A percentile compares a stretch with the other conserved stretches of the same genome.
phyloP scores from a whole-genome alignment of 2,329 filamentous ascomycete species.

The Neofusicoccum parvum region DNA sequence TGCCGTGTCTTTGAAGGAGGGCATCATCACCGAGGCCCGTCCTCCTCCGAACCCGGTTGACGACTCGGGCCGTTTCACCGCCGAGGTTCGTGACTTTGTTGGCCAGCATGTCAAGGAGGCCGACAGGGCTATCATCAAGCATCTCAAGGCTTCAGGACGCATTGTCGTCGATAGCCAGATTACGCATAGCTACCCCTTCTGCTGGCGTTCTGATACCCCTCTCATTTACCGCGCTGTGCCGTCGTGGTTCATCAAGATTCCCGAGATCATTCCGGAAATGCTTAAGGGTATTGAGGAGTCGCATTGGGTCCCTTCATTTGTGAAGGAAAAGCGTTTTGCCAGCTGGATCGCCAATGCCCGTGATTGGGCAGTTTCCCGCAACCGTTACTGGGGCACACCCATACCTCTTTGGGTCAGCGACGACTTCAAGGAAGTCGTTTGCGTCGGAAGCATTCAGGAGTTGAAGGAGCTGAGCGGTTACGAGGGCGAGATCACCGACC shows the following conservation, averaged over 20 bases:
- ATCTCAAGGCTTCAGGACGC: constrained; percentile 75
- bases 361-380: constrained; percentile 94
- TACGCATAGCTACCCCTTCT: constrained; percentile 91
- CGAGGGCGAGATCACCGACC: constrained; percentile 76
- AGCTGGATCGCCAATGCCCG: constrained; percentile 90
- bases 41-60: constrained; percentile 91
- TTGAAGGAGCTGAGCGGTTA: constrained; percentile 86
- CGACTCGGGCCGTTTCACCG: constrained; percentile 77
- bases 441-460: constrained; percentile 81
- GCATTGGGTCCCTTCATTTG: constrained; percentile 87
- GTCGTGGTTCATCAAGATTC: constrained; percentile 92
- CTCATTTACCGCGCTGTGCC: constrained; percentile 91
- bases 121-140: constrained; percentile 89
- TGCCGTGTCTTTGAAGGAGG: constrained; percentile 73
- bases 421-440: constrained; percentile 83
- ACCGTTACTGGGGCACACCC: constrained; percentile 94
- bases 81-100: constrained; percentile 75
- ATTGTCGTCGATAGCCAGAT: constrained; percentile 84
- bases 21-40: constrained; percentile 75
- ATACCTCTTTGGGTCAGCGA: constrained; percentile 91
- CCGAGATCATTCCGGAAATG: constrained; percentile 81
- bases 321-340: constrained; percentile 88
- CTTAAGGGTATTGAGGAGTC: constrained; percentile 86
- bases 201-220: constrained; percentile 91
- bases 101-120: constrained; percentile 90